These are phyloP conservation scores for Forsythia viridissima DNA, from an alignment of 257 asterid genomes.

Conservation along the genomic window DNA sequence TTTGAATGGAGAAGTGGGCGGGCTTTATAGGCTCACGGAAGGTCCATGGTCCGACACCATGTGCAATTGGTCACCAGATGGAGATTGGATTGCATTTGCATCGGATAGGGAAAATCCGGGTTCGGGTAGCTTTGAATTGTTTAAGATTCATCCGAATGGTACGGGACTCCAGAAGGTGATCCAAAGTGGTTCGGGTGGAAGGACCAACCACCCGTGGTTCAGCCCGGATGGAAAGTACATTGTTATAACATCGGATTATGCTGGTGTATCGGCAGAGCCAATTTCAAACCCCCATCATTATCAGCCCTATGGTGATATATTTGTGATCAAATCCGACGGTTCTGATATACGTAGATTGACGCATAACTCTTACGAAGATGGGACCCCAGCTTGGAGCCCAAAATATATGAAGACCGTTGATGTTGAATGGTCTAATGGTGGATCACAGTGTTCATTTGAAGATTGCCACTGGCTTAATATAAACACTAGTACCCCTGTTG, in stretches of 20 bases:
- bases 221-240: conserved; percentile 78
- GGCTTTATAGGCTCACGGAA: conserved; percentile 54
- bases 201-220: conserved; percentile 87
- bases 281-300: conserved; percentile 79
- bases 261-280: conserved; percentile 90
- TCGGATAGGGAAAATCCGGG: conserved; percentile 84
- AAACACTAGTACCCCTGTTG: background rate
- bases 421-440: conserved; percentile 60
- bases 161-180: conserved; percentile 74
- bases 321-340: conserved; percentile 65
- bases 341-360: conserved; percentile 63
- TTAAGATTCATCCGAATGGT: conserved; percentile 77
- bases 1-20: conserved; percentile 60
- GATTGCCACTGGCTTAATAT: conserved; percentile 77
- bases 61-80: conserved; percentile 93
- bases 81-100: conserved; percentile 83
- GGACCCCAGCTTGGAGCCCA: conserved; percentile 84
- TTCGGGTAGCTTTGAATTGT: conserved; percentile 72
- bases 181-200: conserved; percentile 79
- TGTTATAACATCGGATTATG: conserved; percentile 79
- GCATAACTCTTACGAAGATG: conserved; percentile 81
- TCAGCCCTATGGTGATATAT: conserved; percentile 89
- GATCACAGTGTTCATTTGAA: conserved; percentile 56
- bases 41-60: conserved; percentile 92
- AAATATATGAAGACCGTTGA: conserved; percentile 37